Percentiles rank a stretch among this genome's conserved stretches.
Evolutionary conservation across 2,329 filamentous ascomycete genomes (phyloP).

Genomic region (Fusarium solani-melongenae): DNA sequence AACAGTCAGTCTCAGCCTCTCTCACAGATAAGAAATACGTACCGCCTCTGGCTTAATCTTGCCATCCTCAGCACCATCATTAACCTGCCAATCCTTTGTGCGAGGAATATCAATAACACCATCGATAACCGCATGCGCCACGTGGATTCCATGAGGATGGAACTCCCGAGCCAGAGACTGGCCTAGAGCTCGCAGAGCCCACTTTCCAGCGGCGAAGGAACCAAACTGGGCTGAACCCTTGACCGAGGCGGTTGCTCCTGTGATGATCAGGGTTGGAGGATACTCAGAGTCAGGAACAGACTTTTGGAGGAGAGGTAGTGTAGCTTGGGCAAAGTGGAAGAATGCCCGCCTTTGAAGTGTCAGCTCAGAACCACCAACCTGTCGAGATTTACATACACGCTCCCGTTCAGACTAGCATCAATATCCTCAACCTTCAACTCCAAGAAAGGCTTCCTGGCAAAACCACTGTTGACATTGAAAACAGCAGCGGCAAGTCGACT

Average conservation of each 20-base stretch:
- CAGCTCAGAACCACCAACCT: background rate
- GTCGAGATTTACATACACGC: conserved; percentile 55
- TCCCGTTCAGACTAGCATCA: conserved; percentile 56
- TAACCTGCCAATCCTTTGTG: conserved; percentile 64
- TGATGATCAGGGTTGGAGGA: conserved; percentile 85
- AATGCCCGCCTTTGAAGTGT: conserved; percentile 67
- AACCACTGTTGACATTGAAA: conserved; percentile 73
- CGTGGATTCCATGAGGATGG: conserved; percentile 84
- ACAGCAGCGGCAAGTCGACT: conserved; percentile 72
- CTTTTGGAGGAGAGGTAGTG: conserved; percentile 76
- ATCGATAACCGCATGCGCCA: conserved; percentile 85
- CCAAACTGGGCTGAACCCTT: conserved; percentile 77
- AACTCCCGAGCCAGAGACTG: conserved; percentile 87
- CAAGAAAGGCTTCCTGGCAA: conserved; percentile 67
- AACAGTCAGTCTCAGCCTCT: background rate
- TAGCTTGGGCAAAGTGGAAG: conserved; percentile 79
- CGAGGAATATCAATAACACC: conserved; percentile 85
- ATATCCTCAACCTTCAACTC: conserved; percentile 65
- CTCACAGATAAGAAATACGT: conserved; percentile 48
- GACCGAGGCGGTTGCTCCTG: conserved; percentile 84
- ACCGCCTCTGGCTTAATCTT: conserved; percentile 82
- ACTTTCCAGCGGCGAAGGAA: conserved; percentile 83
- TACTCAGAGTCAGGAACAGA: conserved; percentile 64
- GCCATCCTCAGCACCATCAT: conserved; percentile 60
- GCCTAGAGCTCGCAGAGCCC: conserved; percentile 77